Conservation (phyloP, 2,329 filamentous ascomycete species). For the Colletotrichum sp. region DNA sequence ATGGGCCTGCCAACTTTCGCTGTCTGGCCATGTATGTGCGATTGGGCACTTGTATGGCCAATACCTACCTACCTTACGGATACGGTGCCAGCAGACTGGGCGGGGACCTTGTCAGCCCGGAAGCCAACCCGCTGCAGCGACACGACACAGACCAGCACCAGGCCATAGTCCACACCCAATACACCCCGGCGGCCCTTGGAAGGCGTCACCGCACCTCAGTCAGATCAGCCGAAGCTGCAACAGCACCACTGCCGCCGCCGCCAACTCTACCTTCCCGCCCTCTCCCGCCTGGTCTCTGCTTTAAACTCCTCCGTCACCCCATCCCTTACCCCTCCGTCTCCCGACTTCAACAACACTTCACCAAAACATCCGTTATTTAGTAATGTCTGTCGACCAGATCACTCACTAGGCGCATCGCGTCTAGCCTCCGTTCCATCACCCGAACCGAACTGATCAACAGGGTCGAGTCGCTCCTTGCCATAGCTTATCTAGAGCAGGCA, state of each 20-base stretch:
- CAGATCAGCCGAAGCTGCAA: conserved; percentile 19
- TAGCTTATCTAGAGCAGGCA: conserved; percentile 6
- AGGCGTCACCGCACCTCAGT: conserved; percentile 15
- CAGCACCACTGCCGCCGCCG: not conserved
- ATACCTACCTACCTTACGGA: not conserved
- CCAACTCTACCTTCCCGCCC: conserved; percentile 1
- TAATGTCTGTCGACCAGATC: conserved; percentile 23
- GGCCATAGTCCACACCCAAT: conserved; percentile 1
- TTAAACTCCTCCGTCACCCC: conserved; percentile 21
- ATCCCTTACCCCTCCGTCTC: not conserved
- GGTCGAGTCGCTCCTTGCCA: conserved; percentile 17
- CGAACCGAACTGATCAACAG: conserved; percentile 19
- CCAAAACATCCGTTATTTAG: not conserved
- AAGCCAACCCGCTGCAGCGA: not conserved
- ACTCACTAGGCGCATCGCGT: conserved; percentile 24
- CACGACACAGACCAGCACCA: not conserved
- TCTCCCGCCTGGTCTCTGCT: not conserved
- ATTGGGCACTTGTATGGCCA: not conserved
- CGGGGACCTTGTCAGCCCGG: conserved; percentile 3
- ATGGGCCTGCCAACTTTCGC: not conserved
- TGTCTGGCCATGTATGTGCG: not conserved
- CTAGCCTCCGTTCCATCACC: conserved; percentile 20
- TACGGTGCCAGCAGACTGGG: not conserved
- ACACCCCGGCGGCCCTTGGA: not conserved
- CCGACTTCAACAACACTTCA: not conserved